A percentile compares a stretch with the other conserved stretches of the same genome.
phyloP scores from a whole-genome alignment of 345 rosid species.

The Populus euphratica region DNA sequence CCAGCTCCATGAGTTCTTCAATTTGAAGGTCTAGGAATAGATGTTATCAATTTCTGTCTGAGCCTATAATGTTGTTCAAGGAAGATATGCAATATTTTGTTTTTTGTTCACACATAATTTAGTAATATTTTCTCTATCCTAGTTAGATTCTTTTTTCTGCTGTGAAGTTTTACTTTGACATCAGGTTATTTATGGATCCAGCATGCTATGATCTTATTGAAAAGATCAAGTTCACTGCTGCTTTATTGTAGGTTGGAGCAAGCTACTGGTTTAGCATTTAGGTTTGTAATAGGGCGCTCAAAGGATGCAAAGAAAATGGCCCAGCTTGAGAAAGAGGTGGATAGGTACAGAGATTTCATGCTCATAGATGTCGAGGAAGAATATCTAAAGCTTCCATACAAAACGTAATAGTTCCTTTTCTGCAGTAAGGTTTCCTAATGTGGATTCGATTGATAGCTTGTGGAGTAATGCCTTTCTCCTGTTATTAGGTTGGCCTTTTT shows the following conservation, averaged over 20 bases:
- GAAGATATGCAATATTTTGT: background rate
- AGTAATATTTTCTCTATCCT: background rate
- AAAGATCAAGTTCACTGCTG: background rate
- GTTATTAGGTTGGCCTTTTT: constrained; percentile 54
- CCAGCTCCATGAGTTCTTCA: background rate
- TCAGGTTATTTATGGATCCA: background rate
- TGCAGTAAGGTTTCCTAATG: background rate
- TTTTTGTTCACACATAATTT: too few species aligned
- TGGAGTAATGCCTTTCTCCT: background rate
- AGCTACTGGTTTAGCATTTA: constrained; percentile 77
- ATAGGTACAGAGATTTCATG: constrained; percentile 64
- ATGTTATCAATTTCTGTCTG: background rate
- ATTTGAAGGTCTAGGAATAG: background rate
- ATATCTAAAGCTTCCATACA: constrained; percentile 59
- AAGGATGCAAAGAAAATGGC: constrained; percentile 64
- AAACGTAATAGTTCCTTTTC: constrained; percentile 47
- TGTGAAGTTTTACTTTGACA: background rate
- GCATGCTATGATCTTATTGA: background rate
- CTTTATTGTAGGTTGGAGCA: constrained; percentile 61
- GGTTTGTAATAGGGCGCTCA: constrained; percentile 72
- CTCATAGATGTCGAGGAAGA: constrained; percentile 68
- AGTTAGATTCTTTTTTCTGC: background rate
- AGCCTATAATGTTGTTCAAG: background rate
- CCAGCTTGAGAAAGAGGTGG: constrained; percentile 55
- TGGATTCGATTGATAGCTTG: background rate